Percentiles rank a stretch among this genome's conserved stretches.
phyloP scores from a whole-genome alignment of 2,329 filamentous ascomycete genomes.

The Tolypocladium ovalisporum region DNA sequence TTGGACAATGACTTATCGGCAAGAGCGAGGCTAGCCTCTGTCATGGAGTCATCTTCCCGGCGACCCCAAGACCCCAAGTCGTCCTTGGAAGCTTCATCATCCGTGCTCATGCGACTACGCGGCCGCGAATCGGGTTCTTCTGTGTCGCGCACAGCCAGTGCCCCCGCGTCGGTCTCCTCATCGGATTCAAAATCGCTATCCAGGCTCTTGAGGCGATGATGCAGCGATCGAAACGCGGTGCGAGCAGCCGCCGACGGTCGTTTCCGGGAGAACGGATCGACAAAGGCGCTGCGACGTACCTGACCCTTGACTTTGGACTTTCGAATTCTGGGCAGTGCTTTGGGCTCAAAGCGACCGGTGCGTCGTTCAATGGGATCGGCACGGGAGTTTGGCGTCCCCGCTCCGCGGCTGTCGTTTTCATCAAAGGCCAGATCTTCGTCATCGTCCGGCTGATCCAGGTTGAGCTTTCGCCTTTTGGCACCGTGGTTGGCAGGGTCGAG shows the following conservation, averaged over 20 bases:
- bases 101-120: constrained; percentile 60
- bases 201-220: constrained; percentile 57
- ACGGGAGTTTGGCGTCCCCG: constrained; percentile 55
- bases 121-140: constrained; percentile 79
- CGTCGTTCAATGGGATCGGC: constrained; percentile 51
- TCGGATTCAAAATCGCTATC: constrained; percentile 75
- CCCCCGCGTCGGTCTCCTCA: constrained; percentile 56
- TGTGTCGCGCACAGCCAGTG: constrained; percentile 57
- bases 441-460: constrained; percentile 59
- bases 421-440: constrained; percentile 39
- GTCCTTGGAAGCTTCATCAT: constrained; percentile 44
- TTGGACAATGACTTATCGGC: constrained; percentile 42
- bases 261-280: constrained; percentile 55
- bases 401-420: constrained; percentile 49
- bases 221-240: constrained; percentile 65
- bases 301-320: constrained; percentile 49
- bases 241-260: constrained; percentile 43
- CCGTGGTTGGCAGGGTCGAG: constrained; percentile 73
- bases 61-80: constrained; percentile 36
- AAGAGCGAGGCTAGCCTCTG: constrained; percentile 60
- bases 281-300: constrained; percentile 50
- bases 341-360: constrained; percentile 41
- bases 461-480: constrained; percentile 68
- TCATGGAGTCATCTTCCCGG: constrained; percentile 55
- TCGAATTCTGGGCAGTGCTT: constrained; percentile 64